Percentiles rank a stretch among this genome's conserved stretches.
Evolutionary conservation across 2,329 filamentous ascomycete genomes (phyloP).

Genomic region (Fusarium marasasianum): DNA sequence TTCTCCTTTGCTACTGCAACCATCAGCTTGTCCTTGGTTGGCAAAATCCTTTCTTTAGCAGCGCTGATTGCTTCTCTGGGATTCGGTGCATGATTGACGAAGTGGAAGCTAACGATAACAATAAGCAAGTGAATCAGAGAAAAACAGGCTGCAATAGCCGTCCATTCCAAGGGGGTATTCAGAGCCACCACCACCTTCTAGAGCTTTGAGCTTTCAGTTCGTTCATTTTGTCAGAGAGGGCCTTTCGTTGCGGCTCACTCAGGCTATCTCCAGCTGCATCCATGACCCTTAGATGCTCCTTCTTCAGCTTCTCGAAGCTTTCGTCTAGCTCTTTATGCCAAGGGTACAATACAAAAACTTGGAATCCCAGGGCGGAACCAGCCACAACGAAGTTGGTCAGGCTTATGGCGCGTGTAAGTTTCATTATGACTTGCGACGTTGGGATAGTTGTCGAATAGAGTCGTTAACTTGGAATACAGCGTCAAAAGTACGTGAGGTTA

Average conservation of each 20-base stretch:
- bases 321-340: background rate
- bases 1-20: background rate
- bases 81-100: background rate
- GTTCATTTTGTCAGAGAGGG: background rate
- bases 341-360: background rate
- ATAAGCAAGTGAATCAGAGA: background rate
- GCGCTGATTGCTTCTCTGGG: background rate
- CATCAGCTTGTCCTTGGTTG: background rate
- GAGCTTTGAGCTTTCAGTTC: background rate
- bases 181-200: background rate
- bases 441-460: background rate
- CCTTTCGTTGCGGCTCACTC: background rate
- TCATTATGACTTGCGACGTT: background rate
- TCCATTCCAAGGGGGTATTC: background rate
- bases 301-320: background rate
- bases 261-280: background rate
- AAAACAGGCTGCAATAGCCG: background rate
- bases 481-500: background rate
- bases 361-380: background rate
- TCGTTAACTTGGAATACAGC: rapidly evolving
- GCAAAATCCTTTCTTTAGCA: background rate
- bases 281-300: background rate
- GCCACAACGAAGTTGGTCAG: background rate
- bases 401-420: background rate
- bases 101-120: background rate